Conservation (phyloP, 352 stramenopile species). For the Globisporangium alternatum region DNA sequence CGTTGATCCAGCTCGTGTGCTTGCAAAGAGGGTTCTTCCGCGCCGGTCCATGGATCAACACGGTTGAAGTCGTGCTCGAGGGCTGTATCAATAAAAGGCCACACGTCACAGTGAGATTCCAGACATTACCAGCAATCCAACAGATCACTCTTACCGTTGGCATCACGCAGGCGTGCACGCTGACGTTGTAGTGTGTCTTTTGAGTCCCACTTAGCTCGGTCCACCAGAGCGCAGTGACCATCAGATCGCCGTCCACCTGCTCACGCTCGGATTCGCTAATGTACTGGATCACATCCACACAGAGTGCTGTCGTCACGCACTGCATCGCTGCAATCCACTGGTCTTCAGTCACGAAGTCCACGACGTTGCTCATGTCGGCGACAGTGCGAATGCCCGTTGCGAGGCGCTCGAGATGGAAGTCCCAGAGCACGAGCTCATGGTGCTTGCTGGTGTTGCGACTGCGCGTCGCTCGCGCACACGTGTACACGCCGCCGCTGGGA, state of each 20-base stretch:
- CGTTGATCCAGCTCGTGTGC: constrained; percentile 67
- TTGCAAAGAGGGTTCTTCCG: constrained; percentile 54
- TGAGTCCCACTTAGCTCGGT: background rate
- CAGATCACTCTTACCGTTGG: constrained; percentile 20
- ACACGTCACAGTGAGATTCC: background rate
- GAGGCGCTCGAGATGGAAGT: constrained; percentile 60
- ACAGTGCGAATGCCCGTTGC: constrained; percentile 11
- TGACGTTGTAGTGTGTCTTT: constrained; percentile 26
- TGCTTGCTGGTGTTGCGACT: background rate
- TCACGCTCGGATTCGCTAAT: constrained; percentile 6
- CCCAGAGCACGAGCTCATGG: constrained; percentile 37
- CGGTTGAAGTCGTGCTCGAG: constrained; percentile 31
- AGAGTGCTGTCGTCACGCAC: constrained; percentile 16
- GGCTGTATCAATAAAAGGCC: constrained; percentile 15
- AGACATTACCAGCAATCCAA: no score
- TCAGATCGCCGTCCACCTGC: constrained; percentile 28
- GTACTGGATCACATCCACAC: constrained; percentile 6
- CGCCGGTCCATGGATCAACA: constrained; percentile 49
- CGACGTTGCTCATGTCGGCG: background rate
- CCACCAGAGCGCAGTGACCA: constrained; percentile 72
- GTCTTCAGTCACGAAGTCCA: background rate
- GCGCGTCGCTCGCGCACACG: constrained; percentile 38
- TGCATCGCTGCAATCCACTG: constrained; percentile 6
- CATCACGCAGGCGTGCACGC: constrained; percentile 57
- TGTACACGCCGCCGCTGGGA: constrained; percentile 52